These are phyloP conservation scores for Globisporangium sylvaticum DNA, from an alignment of 352 stramenopile genomes.

Conservation along the genomic window DNA sequence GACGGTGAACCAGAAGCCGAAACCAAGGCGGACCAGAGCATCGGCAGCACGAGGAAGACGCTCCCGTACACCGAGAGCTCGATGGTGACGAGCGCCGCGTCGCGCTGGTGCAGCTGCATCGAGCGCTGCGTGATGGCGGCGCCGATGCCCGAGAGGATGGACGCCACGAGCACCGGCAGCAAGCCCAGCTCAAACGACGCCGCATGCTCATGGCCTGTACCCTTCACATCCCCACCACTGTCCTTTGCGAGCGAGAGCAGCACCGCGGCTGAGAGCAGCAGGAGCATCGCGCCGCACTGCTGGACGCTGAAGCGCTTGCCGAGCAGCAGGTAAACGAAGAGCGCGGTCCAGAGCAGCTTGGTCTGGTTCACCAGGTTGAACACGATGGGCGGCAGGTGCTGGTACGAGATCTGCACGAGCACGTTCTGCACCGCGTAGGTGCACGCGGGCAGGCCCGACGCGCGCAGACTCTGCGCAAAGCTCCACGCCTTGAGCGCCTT, in stretches of 20 bases:
- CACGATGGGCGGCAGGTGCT: conserved; percentile 76
- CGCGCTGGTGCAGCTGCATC: conserved; percentile 70
- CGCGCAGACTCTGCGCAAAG: conserved; percentile 47
- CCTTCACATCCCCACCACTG: conserved; percentile 2
- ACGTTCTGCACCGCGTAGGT: conserved; percentile 88
- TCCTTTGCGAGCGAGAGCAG: conserved; percentile 68
- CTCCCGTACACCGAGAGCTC: conserved; percentile 77
- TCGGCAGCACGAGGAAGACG: conserved; percentile 57
- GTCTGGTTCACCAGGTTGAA: conserved; percentile 89
- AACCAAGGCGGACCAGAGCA: conserved; percentile 31
- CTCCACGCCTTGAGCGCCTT: conserved; percentile 52
- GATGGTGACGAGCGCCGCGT: conserved; percentile 74
- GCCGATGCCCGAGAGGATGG: conserved; percentile 70
- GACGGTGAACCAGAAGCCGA: neutral
- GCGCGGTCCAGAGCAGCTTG: conserved; percentile 78
- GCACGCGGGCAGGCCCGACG: conserved; percentile 73
- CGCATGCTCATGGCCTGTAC: conserved; percentile 3
- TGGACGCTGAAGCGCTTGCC: conserved; percentile 59
- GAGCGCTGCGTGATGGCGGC: conserved; percentile 74
- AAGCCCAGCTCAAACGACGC: conserved; percentile 61
- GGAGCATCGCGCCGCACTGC: conserved; percentile 70
- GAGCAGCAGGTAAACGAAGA: conserved; percentile 79
- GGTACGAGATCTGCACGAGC: conserved; percentile 79
- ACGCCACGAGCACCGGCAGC: conserved; percentile 64
- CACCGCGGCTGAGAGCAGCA: conserved; percentile 63